Base-by-base conservation (phyloP, 345 rosid genomes). In the Limnanthes douglasii region DNA sequence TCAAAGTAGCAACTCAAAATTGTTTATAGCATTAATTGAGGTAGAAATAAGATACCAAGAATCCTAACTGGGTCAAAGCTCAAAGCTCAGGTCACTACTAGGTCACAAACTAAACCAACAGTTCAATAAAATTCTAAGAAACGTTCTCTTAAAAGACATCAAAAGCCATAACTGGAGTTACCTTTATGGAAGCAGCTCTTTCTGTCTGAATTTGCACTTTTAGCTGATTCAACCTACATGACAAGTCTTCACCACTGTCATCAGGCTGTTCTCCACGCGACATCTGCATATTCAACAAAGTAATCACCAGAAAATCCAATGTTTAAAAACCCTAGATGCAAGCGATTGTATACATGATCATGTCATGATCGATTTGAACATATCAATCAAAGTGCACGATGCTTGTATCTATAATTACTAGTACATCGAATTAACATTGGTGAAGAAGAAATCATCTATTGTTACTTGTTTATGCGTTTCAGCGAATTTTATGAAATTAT, bases 181-280 rank as follows among this genome's bases (percentile, higher is more conserved):
- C 97, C 60, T 72, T 65, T 23, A 83, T 15, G 2, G 65, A 70
- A 53, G 18, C 48, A 54, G 30, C 54, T 56, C 98, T 68, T 35
- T 84, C 84, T 11, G 62, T 70, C 48, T 88, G 94, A 62, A 83
- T 77, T 64, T 79, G 64, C 75, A 22, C 68, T 50, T 57, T 68
- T 41, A 88, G 94, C 62, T 70, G 79, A 69, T 46, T 64, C 56
- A 88, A 48, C 59, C 62, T 79, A 31, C 51, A 32, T n/a, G 61
- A 44, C 54, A 88, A 71, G 58, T 72, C 75, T 43, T 62, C 82
- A 26, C 59, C 31, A 22, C 55, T 61, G 19, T 45, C 73, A 43
- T 11, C 45, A 6, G 56, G 59, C 46, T 49, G 57, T 32, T 77
- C 94, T 42, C 68, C 86, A 41, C 46, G 41, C 32, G 56, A 66